These are phyloP conservation scores for Starmerella vaccinii DNA, from an alignment of 805 yeast genomes.

Conservation along the genomic window DNA sequence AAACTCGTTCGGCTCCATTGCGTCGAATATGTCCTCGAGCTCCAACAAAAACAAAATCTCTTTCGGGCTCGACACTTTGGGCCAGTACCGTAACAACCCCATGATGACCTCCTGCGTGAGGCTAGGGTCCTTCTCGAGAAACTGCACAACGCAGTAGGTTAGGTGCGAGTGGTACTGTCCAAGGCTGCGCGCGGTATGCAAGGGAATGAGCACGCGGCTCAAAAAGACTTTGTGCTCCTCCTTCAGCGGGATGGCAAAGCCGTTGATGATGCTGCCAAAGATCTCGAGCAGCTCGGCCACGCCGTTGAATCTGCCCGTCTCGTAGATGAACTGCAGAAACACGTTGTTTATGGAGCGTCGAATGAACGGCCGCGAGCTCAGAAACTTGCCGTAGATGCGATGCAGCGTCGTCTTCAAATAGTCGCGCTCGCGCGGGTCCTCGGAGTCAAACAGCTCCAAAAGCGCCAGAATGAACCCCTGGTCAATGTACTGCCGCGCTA, in stretches of 20 bases:
- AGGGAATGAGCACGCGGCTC: conserved; percentile 74
- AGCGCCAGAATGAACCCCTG: conserved; percentile 74
- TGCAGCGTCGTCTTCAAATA: conserved; percentile 90
- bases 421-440: conserved; percentile 94
- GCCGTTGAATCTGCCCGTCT: conserved; percentile 92
- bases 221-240: conserved; percentile 93
- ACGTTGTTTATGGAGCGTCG: conserved; percentile 86
- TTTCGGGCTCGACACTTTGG: conserved; percentile 86
- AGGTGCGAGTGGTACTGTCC: conserved; percentile 92
- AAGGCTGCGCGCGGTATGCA: conserved; percentile 83
- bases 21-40: conserved; percentile 92
- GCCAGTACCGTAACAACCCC: conserved; percentile 93
- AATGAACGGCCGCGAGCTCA: conserved; percentile 79
- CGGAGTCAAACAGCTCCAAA: conserved; percentile 86
- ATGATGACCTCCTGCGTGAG: conserved; percentile 93
- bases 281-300: conserved; percentile 90
- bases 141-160: conserved; percentile 94
- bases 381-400: conserved; percentile 89
- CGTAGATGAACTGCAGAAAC: conserved; percentile 85
- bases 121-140: conserved; percentile 83
- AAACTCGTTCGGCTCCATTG: conserved; percentile 88
- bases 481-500: conserved; percentile 89
- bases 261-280: conserved; percentile 91
- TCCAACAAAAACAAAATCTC: conserved; percentile 94
- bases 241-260: conserved; percentile 92